Evolutionary conservation across 164 flowering plant genomes (phyloP).

Genomic region (Vitis cinerea): DNA sequence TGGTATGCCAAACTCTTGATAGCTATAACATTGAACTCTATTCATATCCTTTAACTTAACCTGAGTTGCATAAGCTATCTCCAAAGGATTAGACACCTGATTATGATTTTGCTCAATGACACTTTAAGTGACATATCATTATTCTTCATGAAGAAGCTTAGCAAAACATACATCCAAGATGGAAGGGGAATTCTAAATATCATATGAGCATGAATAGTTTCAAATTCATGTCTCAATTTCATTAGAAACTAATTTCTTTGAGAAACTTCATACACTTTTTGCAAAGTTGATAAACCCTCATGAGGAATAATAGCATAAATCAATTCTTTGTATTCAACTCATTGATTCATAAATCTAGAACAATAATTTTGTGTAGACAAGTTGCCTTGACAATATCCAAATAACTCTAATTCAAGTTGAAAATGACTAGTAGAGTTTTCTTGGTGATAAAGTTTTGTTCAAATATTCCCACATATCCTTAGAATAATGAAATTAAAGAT

Average conservation of each 20-base stretch:
- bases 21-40: not conserved
- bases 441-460: too few species aligned
- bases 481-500: too few species aligned
- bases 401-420: too few species aligned
- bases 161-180: slow-evolving; percentile 6
- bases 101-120: not conserved
- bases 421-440: too few species aligned
- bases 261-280: not conserved
- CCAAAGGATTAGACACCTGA: not conserved
- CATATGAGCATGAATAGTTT: not conserved
- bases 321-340: not conserved
- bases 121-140: not conserved
- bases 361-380: too few species aligned
- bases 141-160: slow-evolving; percentile 2
- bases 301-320: not conserved
- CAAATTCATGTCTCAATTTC: slow-evolving; percentile 6
- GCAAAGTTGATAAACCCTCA: not conserved
- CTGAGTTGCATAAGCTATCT: slow-evolving; percentile 1
- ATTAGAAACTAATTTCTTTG: slow-evolving; percentile 2
- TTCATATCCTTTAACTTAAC: not conserved
- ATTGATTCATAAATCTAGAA: not conserved
- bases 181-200: not conserved
- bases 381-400: too few species aligned
- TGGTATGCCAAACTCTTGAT: too few species aligned
- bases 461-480: too few species aligned